Evolutionary conservation across 169 alveolate genomes (phyloP), one percentile per base, ranked within the genome.

Genomic region (Plasmodium adleri): DNA sequence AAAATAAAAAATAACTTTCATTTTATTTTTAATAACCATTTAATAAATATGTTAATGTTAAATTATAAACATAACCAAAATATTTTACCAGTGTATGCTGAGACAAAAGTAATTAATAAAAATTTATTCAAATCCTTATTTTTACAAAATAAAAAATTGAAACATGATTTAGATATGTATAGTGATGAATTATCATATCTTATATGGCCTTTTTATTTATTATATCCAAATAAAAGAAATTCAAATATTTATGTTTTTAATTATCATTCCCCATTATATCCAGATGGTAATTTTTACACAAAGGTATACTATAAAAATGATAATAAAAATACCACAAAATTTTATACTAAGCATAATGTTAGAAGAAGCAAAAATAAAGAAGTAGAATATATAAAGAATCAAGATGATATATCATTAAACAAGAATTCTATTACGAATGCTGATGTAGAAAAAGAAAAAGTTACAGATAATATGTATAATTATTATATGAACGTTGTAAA

Each of bases 21-120:
- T 12, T 67, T 80, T 28, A 24, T 68, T 28, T 26, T 63, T 2
- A 45, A 68, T 12, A 50, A 80, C 10, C 20, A 80, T 66, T 12
- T 80, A 68, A 62, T 68, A 7, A 45, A 45, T 32, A 70, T 12
- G 43, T 15, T 80, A 72, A 22, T 80, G 60, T 47, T 80, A 80
- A 80, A 68, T 68, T 80, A 80, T 49, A 80, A 80, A 50, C 72
- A 32, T 63, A 80, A 80, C 24, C 90, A 80, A 58, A 80, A 80
- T 60, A 62, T 80, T 6, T 17, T 80, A 17, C 72, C 90, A 22
- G 20, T 68, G 56, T 68, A 52, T 80, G 39, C 64, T n/a, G 20
- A 80, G n/a, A 68, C 60, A 7, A 59, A 45, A 39, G 20, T 39
- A 20, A 68, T 80, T 9, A 59, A 39, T 63, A 80, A 80, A 56